A percentile compares a stretch with the other conserved stretches of the same genome.
Conservation (phyloP, 2,329 filamentous ascomycete species). For the Pleoardoris graminearum region DNA sequence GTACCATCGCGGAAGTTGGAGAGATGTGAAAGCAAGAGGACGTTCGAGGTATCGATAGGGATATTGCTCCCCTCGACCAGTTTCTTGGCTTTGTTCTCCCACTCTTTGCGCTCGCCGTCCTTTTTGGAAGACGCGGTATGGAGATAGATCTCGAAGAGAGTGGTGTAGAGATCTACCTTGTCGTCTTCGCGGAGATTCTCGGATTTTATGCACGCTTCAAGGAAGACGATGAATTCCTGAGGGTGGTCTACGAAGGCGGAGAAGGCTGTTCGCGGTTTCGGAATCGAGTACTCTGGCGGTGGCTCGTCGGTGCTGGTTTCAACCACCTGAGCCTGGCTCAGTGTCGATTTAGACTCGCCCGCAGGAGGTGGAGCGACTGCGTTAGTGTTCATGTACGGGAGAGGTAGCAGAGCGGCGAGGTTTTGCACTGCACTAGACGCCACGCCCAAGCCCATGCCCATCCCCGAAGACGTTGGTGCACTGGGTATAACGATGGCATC, state of each 20-base stretch:
- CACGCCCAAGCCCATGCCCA: slow-evolving; percentile 46
- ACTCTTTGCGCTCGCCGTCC: slow-evolving; percentile 71
- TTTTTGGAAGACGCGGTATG: slow-evolving; percentile 81
- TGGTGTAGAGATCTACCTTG: slow-evolving; percentile 86
- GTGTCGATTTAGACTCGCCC: slow-evolving; percentile 56
- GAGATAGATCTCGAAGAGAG: slow-evolving; percentile 96
- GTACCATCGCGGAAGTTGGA: slow-evolving; percentile 90
- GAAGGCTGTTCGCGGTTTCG: slow-evolving; percentile 85
- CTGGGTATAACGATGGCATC: slow-evolving; percentile 59
- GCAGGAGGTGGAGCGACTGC: slow-evolving; percentile 59
- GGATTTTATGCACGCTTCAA: slow-evolving; percentile 83
- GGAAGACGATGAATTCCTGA: slow-evolving; percentile 86
- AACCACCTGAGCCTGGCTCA: slow-evolving; percentile 58
- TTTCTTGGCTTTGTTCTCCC: slow-evolving; percentile 88
- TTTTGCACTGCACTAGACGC: slow-evolving; percentile 83
- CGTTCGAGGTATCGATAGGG: slow-evolving; percentile 91
- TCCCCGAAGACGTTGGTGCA: slow-evolving; percentile 50
- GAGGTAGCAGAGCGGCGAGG: slow-evolving; percentile 76
- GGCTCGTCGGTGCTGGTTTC: slow-evolving; percentile 58
- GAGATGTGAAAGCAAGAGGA: slow-evolving; percentile 87
- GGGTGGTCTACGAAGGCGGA: slow-evolving; percentile 96
- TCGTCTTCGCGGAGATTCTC: slow-evolving; percentile 72
- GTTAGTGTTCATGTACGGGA: slow-evolving; percentile 80
- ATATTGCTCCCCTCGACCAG: slow-evolving; percentile 78
- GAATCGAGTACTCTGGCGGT: slow-evolving; percentile 69